Percentiles rank a stretch among this genome's conserved stretches.
Evolutionary conservation across 1,139 yeast species (phyloP).

Genomic region (Scheffersomyces titani): DNA sequence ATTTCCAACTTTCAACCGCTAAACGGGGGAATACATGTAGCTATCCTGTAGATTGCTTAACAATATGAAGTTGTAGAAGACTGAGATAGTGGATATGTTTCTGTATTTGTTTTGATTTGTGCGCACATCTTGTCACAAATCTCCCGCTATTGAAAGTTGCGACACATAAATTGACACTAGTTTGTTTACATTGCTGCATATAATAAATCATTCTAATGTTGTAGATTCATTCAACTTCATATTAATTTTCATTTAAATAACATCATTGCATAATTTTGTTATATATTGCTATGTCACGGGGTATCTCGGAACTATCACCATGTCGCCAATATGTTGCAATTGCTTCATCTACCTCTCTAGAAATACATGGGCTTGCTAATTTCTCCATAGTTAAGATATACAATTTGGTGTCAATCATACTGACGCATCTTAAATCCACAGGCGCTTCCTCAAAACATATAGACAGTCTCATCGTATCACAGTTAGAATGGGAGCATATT

Average conservation of each 20-base stretch:
- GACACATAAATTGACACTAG: slow-evolving; percentile 2
- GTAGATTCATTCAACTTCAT: not conserved
- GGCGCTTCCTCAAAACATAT: not conserved
- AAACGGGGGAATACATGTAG: not conserved
- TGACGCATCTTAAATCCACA: not conserved
- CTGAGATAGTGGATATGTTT: not conserved
- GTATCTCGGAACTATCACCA: slow-evolving; percentile 7
- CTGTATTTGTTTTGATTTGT: slow-evolving; percentile 11
- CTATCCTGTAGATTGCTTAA: not conserved
- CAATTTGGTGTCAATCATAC: not conserved
- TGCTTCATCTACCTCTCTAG: not conserved
- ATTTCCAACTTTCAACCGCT: not conserved
- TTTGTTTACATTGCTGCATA: not conserved
- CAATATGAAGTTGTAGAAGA: not conserved
- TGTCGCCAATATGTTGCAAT: slow-evolving; percentile 17
- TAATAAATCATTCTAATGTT: no score
- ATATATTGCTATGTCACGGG: not conserved
- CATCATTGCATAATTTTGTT: no score
- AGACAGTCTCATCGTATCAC: slow-evolving; percentile 8
- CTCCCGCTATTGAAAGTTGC: slow-evolving; percentile 1
- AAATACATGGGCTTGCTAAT: not conserved
- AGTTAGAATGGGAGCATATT: slow-evolving; percentile 31
- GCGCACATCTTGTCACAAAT: not conserved
- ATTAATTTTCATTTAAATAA: not conserved
- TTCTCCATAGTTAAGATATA: not conserved